Evolutionary conservation across 2,329 filamentous ascomycete species (phyloP).

Genomic region (Colletotrichum chrysophilum): DNA sequence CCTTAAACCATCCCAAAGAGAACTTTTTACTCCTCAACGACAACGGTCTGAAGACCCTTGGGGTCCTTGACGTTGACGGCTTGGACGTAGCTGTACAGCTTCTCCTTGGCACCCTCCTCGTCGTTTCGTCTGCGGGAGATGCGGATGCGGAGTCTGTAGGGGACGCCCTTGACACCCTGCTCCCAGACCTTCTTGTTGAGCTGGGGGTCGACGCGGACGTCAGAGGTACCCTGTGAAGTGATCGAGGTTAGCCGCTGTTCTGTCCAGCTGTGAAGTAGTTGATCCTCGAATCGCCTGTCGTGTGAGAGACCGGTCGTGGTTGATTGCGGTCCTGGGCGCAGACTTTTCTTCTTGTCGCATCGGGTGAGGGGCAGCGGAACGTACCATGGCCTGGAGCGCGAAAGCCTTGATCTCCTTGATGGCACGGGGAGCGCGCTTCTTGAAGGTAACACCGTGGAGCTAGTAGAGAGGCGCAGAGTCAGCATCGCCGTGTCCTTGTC

Average conservation of each 20-base stretch:
- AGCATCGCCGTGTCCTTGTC: conserved; percentile 29
- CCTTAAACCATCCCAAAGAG: conserved; percentile 46
- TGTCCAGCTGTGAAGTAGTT: not conserved
- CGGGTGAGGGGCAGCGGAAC: conserved; percentile 38
- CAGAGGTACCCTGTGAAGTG: conserved; percentile 80
- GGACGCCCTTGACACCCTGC: conserved; percentile 97
- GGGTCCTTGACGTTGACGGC: conserved; percentile 99
- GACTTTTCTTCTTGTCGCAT: not conserved
- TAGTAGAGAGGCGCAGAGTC: conserved; percentile 47
- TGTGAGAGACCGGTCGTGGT: not conserved
- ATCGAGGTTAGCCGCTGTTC: conserved; percentile 25
- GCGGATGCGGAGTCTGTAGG: conserved; percentile 95
- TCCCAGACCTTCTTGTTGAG: conserved; percentile 99
- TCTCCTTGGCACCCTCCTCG: conserved; percentile 99
- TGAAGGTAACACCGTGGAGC: conserved; percentile 98
- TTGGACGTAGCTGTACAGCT: conserved; percentile 99
- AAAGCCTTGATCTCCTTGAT: conserved; percentile 99
- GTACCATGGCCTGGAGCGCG: conserved; percentile 94
- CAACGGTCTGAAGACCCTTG: conserved; percentile 93
- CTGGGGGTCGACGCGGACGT: conserved; percentile 97
- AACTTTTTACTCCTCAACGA: conserved; percentile 74
- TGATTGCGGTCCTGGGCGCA: not conserved
- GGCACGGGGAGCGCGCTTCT: conserved; percentile 97
- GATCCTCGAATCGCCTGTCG: not conserved
- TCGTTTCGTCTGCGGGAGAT: conserved; percentile 99